Conservation (phyloP, 2,329 filamentous ascomycete species). For the Macrophomina pseudophaseolina region DNA sequence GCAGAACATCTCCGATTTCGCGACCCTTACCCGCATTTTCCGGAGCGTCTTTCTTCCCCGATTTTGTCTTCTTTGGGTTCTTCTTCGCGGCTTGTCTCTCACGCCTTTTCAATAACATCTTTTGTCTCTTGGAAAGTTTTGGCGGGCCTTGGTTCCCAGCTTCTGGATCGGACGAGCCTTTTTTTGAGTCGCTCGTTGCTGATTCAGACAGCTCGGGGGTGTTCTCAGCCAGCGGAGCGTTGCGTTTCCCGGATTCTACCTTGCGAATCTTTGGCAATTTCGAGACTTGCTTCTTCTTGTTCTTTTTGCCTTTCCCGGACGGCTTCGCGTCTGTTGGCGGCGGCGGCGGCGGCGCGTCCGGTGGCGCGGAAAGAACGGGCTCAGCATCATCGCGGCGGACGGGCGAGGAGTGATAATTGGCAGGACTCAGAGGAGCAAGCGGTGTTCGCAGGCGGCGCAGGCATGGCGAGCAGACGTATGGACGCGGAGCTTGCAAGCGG, state of each 20-base stretch:
- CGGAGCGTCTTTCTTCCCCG: not conserved
- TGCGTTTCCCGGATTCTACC: not conserved
- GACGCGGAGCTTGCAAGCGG: slow-evolving; percentile 6
- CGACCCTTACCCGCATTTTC: not conserved
- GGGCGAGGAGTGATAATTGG: slow-evolving; percentile 3
- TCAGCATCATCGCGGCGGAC: not conserved
- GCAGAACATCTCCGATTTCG: slow-evolving; percentile 5
- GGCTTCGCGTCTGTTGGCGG: not conserved
- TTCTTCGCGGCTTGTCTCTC: not conserved
- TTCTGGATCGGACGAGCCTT: not conserved
- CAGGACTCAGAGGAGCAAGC: not conserved
- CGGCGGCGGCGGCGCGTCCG: not conserved
- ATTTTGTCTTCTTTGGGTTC: not conserved
- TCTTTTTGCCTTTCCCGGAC: not conserved
- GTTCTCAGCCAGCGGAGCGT: not conserved
- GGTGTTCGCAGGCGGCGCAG: slow-evolving; percentile 4
- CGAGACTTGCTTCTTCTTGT: not conserved
- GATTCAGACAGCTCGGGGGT: not conserved
- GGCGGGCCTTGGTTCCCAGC: not conserved
- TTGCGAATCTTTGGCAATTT: not conserved
- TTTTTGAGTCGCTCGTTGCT: not conserved
- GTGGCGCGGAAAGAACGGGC: no score
- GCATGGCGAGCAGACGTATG: slow-evolving; percentile 24
- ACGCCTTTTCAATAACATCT: not conserved
- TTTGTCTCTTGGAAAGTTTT: not conserved